Percentiles rank a stretch among this genome's conserved stretches.
Evolutionary conservation across 1,284 basidiomycete genomes (phyloP).

Genomic region (Schizophyllum commune): DNA sequence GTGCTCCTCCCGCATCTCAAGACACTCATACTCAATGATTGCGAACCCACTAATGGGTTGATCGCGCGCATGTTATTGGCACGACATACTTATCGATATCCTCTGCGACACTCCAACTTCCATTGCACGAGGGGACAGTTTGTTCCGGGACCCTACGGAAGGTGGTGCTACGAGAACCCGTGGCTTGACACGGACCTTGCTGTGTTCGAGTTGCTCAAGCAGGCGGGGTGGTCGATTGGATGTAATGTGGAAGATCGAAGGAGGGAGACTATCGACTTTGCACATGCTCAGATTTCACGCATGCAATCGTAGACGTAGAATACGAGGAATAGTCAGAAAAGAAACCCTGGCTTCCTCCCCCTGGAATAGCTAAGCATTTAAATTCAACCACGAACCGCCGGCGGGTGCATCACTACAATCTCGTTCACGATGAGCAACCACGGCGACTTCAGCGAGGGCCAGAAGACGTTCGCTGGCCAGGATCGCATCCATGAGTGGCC

Average conservation of each 20-base stretch:
- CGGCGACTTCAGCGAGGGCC: conserved; percentile 47
- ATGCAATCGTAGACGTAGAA: no score
- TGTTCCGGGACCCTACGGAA: no score
- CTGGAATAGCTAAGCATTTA: conserved; percentile 16
- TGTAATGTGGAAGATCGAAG: no score
- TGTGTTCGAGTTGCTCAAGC: no score
- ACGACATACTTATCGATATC: no score
- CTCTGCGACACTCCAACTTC: no score
- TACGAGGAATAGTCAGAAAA: conserved; percentile 3
- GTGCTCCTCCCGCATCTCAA: not conserved
- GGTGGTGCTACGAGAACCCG: no score
- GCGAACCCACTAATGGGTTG: not conserved
- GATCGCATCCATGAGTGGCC: conserved; percentile 12
- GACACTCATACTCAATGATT: not conserved
- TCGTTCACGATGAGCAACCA: conserved; percentile 45
- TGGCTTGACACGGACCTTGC: no score
- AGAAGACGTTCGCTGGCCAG: conserved; percentile 23
- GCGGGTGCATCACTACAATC: conserved; percentile 15
- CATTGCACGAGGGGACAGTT: no score
- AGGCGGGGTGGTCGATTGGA: no score
- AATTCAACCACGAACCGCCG: conserved; percentile 16
- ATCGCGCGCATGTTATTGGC: not conserved
- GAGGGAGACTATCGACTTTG: no score
- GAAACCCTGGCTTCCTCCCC: conserved; percentile 14
- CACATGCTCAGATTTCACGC: no score